Evolutionary conservation across 805 yeast genomes (phyloP), one percentile per base, ranked within the genome.

Genomic region (Maudiozyma barnettii): DNA sequence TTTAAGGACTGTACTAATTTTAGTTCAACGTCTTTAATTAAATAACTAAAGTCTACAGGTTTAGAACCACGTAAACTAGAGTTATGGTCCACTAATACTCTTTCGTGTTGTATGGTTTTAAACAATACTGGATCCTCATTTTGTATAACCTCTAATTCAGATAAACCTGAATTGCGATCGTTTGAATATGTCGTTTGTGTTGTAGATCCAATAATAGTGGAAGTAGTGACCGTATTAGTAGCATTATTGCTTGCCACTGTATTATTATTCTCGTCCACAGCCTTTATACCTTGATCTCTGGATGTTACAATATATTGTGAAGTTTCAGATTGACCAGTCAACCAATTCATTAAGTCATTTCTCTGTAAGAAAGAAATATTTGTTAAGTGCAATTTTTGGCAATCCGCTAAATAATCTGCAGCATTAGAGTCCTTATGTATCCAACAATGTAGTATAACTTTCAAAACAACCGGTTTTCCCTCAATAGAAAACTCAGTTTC

Each of bases 291-390:
- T 19, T 20, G 40, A 21, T 14, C 21, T 21, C 8, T 21, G 31
- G 30, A 26, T 26, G 30, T 26, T 26, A 12, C 8, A 26, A 82
- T 66, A 59, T 75, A 81, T 46, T 78, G 76, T 52, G 86, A 79
- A 21, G 74, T 71, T 36, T 74, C 78, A 3, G 80, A 70, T 19
- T 78, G 72, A 3, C 96, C 96, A 50, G 75, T 76, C 45, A 91
- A 73, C 89, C 93, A 90, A 29, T 86, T 76, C 46, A 83, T 73
- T 51, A 91, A 73, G 60, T 91, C 96, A 8, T 88, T 81, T 66
- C 95, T 81, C 57, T 88, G 95, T 61, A 86, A 66, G 60, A 91
- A 90, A 48, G 86, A 80, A 60, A 91, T 76, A 52, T 86, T 86
- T 2, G 79, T 72, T 31, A 91, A 73, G 2, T 77, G 74, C 37